Percentiles rank a stretch among this genome's conserved stretches.
These are phyloP conservation scores for Saccharomyces mikatae DNA, from an alignment of 805 yeast species.

Conservation along the genomic window DNA sequence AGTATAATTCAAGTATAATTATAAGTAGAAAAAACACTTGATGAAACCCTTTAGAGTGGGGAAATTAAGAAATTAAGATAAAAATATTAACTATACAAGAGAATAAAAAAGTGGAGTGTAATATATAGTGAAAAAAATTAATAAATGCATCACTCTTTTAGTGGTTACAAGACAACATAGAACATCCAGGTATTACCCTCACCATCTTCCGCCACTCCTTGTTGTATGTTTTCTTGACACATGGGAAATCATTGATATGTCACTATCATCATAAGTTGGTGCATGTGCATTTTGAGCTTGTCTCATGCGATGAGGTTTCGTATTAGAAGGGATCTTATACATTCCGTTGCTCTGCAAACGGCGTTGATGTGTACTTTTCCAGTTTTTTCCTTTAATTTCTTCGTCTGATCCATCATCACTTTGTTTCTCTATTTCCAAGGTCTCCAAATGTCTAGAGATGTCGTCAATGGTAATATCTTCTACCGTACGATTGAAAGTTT, in stretches of 20 bases:
- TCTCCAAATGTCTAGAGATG: constrained; percentile 31
- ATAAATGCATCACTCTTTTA: neutral
- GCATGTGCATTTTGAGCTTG: constrained; percentile 15
- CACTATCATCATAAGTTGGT: constrained; percentile 27
- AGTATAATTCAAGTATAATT: too few species aligned
- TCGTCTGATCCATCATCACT: constrained; percentile 3
- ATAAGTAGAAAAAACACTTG: neutral
- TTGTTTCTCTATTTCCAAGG: constrained; percentile 25
- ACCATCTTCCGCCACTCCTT: constrained; percentile 29
- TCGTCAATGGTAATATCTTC: constrained; percentile 34
- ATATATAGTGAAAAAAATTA: neutral
- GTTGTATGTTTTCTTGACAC: constrained; percentile 26
- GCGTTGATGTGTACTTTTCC: constrained; percentile 2
- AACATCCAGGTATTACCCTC: constrained; percentile 12
- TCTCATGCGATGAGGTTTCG: constrained; percentile 23
- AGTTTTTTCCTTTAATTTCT: neutral
- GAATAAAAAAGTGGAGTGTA: neutral
- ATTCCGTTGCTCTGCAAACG: constrained; percentile 10
- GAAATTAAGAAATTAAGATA: neutral
- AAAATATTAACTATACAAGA: neutral
- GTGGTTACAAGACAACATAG: neutral
- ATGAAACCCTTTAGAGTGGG: too few species aligned
- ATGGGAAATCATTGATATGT: constrained; percentile 32
- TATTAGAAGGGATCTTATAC: constrained; percentile 26
- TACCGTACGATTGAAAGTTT: constrained; percentile 32